Percentiles rank a stretch among this genome's conserved stretches.
Conservation (phyloP, 495 filamentous ascomycete species). For the Aspergillus panamensis region DNA sequence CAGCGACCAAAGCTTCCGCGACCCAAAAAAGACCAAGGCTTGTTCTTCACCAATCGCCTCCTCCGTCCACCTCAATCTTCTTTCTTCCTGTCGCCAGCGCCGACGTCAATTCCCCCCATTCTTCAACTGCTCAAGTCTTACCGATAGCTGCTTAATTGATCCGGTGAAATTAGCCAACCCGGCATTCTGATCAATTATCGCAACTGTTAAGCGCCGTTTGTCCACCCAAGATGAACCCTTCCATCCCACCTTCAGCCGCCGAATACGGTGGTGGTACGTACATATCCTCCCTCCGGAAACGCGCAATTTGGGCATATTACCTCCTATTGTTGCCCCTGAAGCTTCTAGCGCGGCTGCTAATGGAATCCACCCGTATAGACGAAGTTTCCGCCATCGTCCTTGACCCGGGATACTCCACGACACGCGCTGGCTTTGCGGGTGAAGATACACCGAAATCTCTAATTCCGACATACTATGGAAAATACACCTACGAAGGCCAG, state of each 20-base stretch:
- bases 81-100: not conserved
- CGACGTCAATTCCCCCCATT: not conserved
- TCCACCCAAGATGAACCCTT: slow-evolving; percentile 39
- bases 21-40: not conserved
- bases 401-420: slow-evolving; percentile 86
- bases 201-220: not conserved
- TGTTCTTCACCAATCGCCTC: not conserved
- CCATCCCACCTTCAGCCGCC: slow-evolving; percentile 58
- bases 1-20: not conserved
- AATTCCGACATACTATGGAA: slow-evolving; percentile 80
- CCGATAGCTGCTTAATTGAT: not conserved
- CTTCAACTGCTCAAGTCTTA: not conserved
- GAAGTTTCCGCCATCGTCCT: slow-evolving; percentile 96
- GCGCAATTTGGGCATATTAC: slow-evolving; percentile 3
- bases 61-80: not conserved
- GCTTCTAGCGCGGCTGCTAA: slow-evolving; percentile 16
- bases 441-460: slow-evolving; percentile 96
- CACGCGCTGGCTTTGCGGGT: slow-evolving; percentile 92
- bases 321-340: not conserved
- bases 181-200: not conserved
- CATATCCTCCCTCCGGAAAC: not conserved
- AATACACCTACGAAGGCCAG: slow-evolving; percentile 51
- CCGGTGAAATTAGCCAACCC: not conserved
- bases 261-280: slow-evolving; percentile 78
- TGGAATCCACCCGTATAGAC: slow-evolving; percentile 52